Evolutionary conservation across 2,329 filamentous ascomycete genomes (phyloP), one percentile per base, ranked within the genome.

Genomic region (Diaporthe sp.): DNA sequence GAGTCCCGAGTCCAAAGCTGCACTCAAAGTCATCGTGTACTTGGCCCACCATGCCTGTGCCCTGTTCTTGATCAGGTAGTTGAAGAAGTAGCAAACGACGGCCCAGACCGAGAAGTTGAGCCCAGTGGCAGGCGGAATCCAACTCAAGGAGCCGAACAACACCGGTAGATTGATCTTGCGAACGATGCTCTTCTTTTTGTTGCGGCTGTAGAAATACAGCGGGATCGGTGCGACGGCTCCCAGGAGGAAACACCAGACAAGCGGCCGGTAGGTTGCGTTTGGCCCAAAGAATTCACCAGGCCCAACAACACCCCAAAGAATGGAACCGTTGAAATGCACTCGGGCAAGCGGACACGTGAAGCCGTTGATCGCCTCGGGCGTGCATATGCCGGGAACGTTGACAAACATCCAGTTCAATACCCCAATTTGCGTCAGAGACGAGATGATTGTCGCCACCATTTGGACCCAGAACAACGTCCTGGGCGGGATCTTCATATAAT

Each of bases 381-480:
- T 96, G 85, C 95, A 98, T 71, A 97, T 92, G 2, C 92, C 91
- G 0, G 90, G 91, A 57, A 98, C 93, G 81, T 95, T 92, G 77
- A 85, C 85, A 79, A 97, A 95, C 93, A 97, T 97, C 95, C 95
- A 98, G 84, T 97, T 97, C 49, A 98, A 89, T 1, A 97, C 94
- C 51, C 90, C 90, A 77, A 97, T 96, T 82, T 97, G 95, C 0
- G 94, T 96, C 53, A 97, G 80, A 15, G 93, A 95, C 0, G 94
- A 95, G 67, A 96, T 89, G 71, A 95, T 84, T 0, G 94, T 95
- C 28, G 94, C 94, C 12, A 91, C 90, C 82, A 96, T 92, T 81
- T 96, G 94, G 12, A 95, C 93, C n/a, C 89, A 87, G 84, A 96
- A 96, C 62, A 95, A 88, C 67, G 94, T 92, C n/a, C 93, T 90